Evolutionary conservation across 768 basidiomycete species (phyloP).

Genomic region (Tephrocybe sp.): DNA sequence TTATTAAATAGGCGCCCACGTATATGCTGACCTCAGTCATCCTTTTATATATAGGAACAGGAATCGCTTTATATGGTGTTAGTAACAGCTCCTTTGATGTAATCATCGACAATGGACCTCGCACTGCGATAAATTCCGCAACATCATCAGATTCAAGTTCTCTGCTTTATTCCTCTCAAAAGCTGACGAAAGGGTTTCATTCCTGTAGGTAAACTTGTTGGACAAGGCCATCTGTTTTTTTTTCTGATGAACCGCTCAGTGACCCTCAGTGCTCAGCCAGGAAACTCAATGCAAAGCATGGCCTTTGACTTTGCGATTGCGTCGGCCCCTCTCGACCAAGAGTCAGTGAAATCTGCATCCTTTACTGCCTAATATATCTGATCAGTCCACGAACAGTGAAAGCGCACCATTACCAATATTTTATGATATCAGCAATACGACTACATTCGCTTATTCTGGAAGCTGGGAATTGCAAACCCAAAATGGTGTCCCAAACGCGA

Average conservation of each 20-base stretch:
- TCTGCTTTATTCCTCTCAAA: slow-evolving; percentile 15
- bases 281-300: slow-evolving; percentile 8
- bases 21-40: not conserved
- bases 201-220: slow-evolving; percentile 4
- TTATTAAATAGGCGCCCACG: not conserved
- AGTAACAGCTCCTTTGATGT: slow-evolving; percentile 16
- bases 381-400: slow-evolving; percentile 9
- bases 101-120: slow-evolving; percentile 13
- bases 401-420: slow-evolving; percentile 16
- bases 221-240: not conserved
- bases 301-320: slow-evolving; percentile 12
- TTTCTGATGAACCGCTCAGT: slow-evolving; percentile 6
- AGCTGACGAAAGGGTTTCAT: slow-evolving; percentile 12
- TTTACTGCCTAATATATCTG: not conserved
- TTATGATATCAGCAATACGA: slow-evolving; percentile 14
- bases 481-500: slow-evolving; percentile 18
- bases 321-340: slow-evolving; percentile 9
- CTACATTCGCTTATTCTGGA: slow-evolving; percentile 12
- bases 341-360: slow-evolving; percentile 5
- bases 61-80: slow-evolving; percentile 11
- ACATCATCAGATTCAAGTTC: slow-evolving; percentile 1
- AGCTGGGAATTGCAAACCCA: slow-evolving; percentile 10
- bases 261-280: slow-evolving; percentile 14
- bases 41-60: slow-evolving; percentile 7
- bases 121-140: slow-evolving; percentile 1